These are phyloP conservation scores for Silybum marianum DNA, from an alignment of 129 eudicot species.

Conservation along the genomic window DNA sequence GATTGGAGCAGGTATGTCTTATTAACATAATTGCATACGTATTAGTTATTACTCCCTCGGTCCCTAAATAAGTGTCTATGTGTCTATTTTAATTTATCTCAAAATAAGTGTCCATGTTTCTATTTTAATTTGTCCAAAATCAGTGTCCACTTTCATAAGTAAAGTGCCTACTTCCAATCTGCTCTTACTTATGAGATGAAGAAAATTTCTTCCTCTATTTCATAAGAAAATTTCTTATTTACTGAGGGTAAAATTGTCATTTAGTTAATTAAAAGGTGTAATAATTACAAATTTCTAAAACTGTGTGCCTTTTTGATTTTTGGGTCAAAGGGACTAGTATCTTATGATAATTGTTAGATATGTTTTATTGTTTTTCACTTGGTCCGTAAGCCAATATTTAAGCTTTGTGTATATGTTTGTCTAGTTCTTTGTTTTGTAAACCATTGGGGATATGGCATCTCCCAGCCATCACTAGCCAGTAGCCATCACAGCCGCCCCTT, in stretches of 20 bases:
- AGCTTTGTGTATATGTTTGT: not conserved
- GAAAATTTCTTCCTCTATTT: not conserved
- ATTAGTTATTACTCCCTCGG: not conserved
- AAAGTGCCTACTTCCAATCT: not conserved
- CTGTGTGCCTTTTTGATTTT: not conserved
- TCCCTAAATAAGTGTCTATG: not conserved
- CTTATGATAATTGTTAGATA: not conserved
- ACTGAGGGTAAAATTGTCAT: not conserved
- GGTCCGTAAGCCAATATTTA: not conserved
- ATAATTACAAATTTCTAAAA: no score
- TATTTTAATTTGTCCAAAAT: not conserved
- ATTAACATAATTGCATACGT: not conserved
- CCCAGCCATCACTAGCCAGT: not conserved
- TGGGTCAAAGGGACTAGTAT: not conserved
- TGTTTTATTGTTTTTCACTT: not conserved
- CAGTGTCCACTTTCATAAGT: not conserved
- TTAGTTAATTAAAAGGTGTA: not conserved
- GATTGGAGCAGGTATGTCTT: slow-evolving; percentile 84
- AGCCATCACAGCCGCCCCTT: not conserved
- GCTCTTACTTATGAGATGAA: not conserved
- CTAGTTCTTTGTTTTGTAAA: not conserved
- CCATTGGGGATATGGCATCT: not conserved
- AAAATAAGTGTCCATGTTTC: not conserved
- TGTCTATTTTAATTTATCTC: not conserved
- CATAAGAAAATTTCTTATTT: not conserved